Evolutionary conservation across 805 yeast genomes (phyloP).

Genomic region (Ascoidea rubescens): DNA sequence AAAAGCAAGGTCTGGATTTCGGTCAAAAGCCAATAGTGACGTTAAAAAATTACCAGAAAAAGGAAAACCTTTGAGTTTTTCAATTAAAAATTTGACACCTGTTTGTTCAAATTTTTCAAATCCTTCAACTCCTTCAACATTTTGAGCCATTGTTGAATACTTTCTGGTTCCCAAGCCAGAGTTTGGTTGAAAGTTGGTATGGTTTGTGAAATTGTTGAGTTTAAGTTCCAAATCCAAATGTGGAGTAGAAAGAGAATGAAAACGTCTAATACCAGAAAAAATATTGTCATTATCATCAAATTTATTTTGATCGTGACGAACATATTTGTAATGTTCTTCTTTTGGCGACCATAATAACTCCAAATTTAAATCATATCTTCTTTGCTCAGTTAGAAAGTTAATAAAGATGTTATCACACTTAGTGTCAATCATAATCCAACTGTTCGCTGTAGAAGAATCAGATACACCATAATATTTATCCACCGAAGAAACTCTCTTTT

Average conservation of each 20-base stretch:
- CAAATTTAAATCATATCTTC: constrained; percentile 55
- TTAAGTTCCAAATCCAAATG: too few species aligned
- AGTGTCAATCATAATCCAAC: constrained; percentile 78
- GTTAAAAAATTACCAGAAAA: background rate
- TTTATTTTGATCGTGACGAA: constrained; percentile 10
- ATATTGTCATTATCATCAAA: constrained; percentile 20
- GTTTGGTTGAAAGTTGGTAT: too few species aligned
- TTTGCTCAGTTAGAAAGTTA: constrained; percentile 59
- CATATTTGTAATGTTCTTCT: constrained; percentile 21
- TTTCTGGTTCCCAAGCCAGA: too few species aligned
- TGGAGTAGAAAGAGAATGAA: constrained; percentile 21
- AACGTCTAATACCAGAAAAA: constrained; percentile 27
- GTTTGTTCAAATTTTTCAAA: background rate
- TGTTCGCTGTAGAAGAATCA: constrained; percentile 31
- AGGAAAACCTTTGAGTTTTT: background rate
- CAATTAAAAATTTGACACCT: background rate
- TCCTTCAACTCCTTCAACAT: background rate
- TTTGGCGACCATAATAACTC: constrained; percentile 51
- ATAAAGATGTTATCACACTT: constrained; percentile 46
- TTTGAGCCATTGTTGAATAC: background rate
- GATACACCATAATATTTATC: constrained; percentile 40
- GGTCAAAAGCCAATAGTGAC: too few species aligned
- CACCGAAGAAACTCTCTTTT: constrained; percentile 35
- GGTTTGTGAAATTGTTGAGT: too few species aligned
- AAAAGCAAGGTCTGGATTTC: too few species aligned